These are phyloP conservation scores for Fusarium sp. DNA, from an alignment of 2,329 filamentous ascomycete species.

Conservation along the genomic window DNA sequence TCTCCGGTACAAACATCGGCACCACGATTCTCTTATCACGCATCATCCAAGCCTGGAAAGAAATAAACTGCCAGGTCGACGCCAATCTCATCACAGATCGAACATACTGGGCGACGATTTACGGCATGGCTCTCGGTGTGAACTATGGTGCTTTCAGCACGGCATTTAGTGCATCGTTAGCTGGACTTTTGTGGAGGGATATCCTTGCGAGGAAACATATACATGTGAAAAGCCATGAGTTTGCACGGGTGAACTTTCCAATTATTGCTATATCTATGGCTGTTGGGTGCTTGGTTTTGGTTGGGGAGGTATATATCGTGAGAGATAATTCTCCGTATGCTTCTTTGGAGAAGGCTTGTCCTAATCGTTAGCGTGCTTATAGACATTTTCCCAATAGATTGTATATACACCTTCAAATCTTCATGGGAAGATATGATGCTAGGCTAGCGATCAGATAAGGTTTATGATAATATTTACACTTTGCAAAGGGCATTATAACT, in stretches of 20 bases:
- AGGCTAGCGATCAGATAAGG: too few relatives aligned
- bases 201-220: slow-evolving; percentile 77
- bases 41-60: slow-evolving; percentile 74
- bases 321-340: slow-evolving; percentile 32
- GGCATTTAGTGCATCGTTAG: slow-evolving; percentile 76
- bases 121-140: slow-evolving; percentile 78
- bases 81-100: slow-evolving; percentile 67
- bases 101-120: slow-evolving; percentile 79
- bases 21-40: slow-evolving; percentile 79
- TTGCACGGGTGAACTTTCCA: slow-evolving; percentile 74
- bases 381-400: background rate
- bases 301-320: slow-evolving; percentile 71
- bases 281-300: slow-evolving; percentile 69
- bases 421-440: too few relatives aligned
- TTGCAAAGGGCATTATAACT: too few relatives aligned
- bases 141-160: slow-evolving; percentile 81
- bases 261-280: slow-evolving; percentile 77
- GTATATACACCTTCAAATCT: too few relatives aligned
- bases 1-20: slow-evolving; percentile 81
- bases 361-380: background rate
- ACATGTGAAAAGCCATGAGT: slow-evolving; percentile 70
- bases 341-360: slow-evolving; percentile 1
- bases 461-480: too few relatives aligned
- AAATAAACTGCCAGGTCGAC: slow-evolving; percentile 61
- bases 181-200: slow-evolving; percentile 77